These are phyloP conservation scores for Ilex aquifolium DNA, from an alignment of 257 asterid species.

Conservation along the genomic window DNA sequence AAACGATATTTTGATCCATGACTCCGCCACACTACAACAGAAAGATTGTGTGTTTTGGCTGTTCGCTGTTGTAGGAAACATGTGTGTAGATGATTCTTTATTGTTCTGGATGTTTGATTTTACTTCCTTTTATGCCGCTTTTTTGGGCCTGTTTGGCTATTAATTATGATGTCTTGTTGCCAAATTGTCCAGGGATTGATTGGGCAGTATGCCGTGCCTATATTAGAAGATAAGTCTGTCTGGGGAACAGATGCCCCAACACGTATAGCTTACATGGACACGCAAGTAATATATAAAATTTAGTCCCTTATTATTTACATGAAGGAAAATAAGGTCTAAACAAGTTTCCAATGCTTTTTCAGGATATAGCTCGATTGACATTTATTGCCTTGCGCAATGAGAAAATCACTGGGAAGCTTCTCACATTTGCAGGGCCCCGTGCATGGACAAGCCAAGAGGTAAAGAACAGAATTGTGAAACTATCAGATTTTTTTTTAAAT, in stretches of 20 bases:
- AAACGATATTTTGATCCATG: too few relatives aligned
- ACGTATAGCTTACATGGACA: slow-evolving; percentile 96
- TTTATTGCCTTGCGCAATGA: slow-evolving; percentile 91
- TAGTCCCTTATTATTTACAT: slow-evolving; percentile 6
- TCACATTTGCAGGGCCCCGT: slow-evolving; percentile 96
- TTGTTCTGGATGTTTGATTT: not conserved
- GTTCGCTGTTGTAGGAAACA: not conserved
- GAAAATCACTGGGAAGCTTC: slow-evolving; percentile 73
- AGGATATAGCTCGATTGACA: slow-evolving; percentile 95
- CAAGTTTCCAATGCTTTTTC: slow-evolving; percentile 15
- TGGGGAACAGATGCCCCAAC: slow-evolving; percentile 99
- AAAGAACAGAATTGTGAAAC: slow-evolving; percentile 16
- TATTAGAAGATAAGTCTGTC: slow-evolving; percentile 90
- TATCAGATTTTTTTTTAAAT: not conserved
- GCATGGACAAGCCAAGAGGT: slow-evolving; percentile 99
- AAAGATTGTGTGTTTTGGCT: too few relatives aligned
- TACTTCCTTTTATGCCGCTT: not conserved
- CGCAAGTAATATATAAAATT: slow-evolving; percentile 52
- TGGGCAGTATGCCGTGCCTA: slow-evolving; percentile 98
- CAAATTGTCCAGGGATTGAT: slow-evolving; percentile 64
- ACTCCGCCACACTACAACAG: too few relatives aligned
- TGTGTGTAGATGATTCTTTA: not conserved
- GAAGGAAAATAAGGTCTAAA: slow-evolving; percentile 9
- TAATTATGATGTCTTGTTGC: slow-evolving; percentile 13
- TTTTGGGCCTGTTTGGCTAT: slow-evolving; percentile 5